Evolutionary conservation across 176 grass and related monocot species (phyloP), one percentile per base, ranked within the genome.

Genomic region (Paspalum vaginatum): DNA sequence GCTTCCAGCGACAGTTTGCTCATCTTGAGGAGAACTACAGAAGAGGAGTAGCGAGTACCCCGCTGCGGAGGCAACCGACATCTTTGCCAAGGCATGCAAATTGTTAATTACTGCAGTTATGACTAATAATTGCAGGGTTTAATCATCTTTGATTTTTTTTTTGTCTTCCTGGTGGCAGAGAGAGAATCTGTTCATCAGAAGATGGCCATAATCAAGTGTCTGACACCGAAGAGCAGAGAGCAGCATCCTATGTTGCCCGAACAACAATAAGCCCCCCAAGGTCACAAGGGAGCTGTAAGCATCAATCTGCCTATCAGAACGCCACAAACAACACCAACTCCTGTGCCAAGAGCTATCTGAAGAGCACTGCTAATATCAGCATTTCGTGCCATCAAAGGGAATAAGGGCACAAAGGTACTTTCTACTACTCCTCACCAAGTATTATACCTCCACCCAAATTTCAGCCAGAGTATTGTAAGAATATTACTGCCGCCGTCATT

Each of bases 1-100:
- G 84, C 61, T 95, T 95, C 85, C 92, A 90, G 76, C 59, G 84
- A 20, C 95, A 98, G 45, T 98, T 95, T 93, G 95, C 88, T 18
- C 86, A 89, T 84, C 81, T 91, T 47, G 95, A 98, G 84, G 95
- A 98, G 70, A 85, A 92, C 65, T 89, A 91, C 81, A 89, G 84
- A 38, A 93, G 83, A 65, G 95, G 95, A 45, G 81, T 91, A 86
- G 79, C 66, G 81, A 91, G 86, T 45, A 84, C 81, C 18, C 95
- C 92, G 20, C 84, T 91, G 39, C 84, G 81, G 67, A 87, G 86
- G 52, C 63, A 87, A 12, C 88, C 92, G 81, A 88, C 92, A 50
- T 98, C 95, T 91, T 84, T 98, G 52, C 95, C 95, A 65, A 95
- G 95, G 92, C 83, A 82, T 42, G 52, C 64, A 61, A n/a, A 26